Conservation (phyloP, 805 yeast species). For the Candida parachauliodes region DNA sequence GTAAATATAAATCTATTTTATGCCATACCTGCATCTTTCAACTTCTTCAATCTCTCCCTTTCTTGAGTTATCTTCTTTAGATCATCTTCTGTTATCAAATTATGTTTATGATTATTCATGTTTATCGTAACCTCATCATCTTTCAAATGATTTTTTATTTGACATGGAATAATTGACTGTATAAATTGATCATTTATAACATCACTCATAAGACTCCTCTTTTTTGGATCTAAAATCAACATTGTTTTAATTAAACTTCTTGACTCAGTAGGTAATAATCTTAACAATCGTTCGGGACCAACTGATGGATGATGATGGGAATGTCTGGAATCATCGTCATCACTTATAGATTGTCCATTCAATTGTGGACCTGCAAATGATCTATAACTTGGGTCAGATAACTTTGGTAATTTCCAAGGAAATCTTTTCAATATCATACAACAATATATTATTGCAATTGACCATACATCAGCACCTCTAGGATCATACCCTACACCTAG, state of each 20-base stretch:
- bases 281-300: conserved; percentile 72
- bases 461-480: conserved; percentile 88
- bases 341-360: background rate
- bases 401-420: conserved; percentile 94
- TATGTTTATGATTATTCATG: conserved; percentile 52
- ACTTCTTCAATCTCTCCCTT: conserved; percentile 22
- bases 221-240: conserved; percentile 57
- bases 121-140: conserved; percentile 11
- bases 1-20: too few relatives aligned
- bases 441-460: conserved; percentile 85
- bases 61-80: conserved; percentile 36
- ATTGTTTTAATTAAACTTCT: conserved; percentile 60
- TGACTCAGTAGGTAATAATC: conserved; percentile 66
- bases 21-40: conserved; percentile 19
- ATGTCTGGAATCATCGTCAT: conserved; percentile 1
- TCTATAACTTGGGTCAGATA: conserved; percentile 68
- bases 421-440: conserved; percentile 84
- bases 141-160: conserved; percentile 14
- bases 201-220: conserved; percentile 57
- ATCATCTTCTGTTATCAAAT: conserved; percentile 66
- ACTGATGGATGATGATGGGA: conserved; percentile 6
- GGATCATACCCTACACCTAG: conserved; percentile 65
- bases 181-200: conserved; percentile 60
- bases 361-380: conserved; percentile 45
- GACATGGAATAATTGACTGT: conserved; percentile 53